These are phyloP conservation scores for Aulographum hederae DNA, from an alignment of 2,329 filamentous ascomycete species.

Conservation along the genomic window DNA sequence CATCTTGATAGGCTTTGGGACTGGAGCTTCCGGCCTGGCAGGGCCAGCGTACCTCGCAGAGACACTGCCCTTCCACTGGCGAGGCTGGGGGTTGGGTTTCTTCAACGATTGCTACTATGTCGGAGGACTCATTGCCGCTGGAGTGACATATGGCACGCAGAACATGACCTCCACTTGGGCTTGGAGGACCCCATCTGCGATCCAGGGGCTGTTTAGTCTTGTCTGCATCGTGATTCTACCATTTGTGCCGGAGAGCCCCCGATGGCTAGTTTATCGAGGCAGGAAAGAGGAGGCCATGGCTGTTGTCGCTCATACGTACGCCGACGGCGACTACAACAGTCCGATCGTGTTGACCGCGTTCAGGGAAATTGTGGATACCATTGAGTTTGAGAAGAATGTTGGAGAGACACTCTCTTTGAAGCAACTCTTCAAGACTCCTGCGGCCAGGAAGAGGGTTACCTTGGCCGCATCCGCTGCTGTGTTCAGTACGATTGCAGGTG, in stretches of 20 bases:
- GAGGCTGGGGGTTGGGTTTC: slow-evolving; percentile 25
- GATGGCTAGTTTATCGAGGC: slow-evolving; percentile 26
- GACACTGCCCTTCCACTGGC: slow-evolving; percentile 25
- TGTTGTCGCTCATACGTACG: slow-evolving; percentile 25
- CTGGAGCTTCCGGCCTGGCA: slow-evolving; percentile 22
- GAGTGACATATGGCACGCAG: slow-evolving; percentile 26
- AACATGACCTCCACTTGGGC: slow-evolving; percentile 26
- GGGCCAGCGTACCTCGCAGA: slow-evolving; percentile 31
- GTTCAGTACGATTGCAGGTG: slow-evolving; percentile 16
- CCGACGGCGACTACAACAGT: slow-evolving; percentile 23
- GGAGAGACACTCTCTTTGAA: slow-evolving; percentile 17
- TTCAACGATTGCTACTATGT: slow-evolving; percentile 20
- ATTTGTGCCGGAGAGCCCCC: slow-evolving; percentile 29
- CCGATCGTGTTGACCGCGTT: slow-evolving; percentile 21
- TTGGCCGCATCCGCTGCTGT: slow-evolving; percentile 19
- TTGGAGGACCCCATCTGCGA: slow-evolving; percentile 25
- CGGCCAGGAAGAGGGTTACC: slow-evolving; percentile 19
- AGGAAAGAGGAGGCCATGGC: slow-evolving; percentile 22
- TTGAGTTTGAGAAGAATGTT: slow-evolving; percentile 26
- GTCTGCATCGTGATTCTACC: slow-evolving; percentile 24
- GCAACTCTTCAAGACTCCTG: slow-evolving; percentile 19
- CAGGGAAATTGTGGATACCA: slow-evolving; percentile 29
- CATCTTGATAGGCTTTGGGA: slow-evolving; percentile 30
- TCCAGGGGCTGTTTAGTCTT: slow-evolving; percentile 23
- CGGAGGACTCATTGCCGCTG: slow-evolving; percentile 24